Base-by-base conservation (phyloP, 257 asterid species). In the Solanum boliviense region DNA sequence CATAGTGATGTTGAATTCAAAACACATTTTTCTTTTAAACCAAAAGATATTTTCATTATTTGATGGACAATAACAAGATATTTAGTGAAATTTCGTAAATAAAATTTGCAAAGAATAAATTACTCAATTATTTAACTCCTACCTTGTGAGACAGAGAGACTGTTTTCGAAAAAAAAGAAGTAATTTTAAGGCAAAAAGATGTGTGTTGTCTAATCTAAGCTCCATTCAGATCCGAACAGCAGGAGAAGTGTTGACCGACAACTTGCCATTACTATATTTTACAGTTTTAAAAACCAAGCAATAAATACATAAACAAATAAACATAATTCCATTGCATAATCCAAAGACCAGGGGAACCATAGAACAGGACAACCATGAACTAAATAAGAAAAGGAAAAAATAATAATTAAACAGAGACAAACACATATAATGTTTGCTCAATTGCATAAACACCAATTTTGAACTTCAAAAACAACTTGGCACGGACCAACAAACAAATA, bases 181-280 rank as follows among this genome's bases (percentile, higher is more conserved):
- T 41, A 41, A 44, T 44, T 44, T 1, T 11, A 41, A 41, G 15
- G 48, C 48, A 41, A 41, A 41, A 41, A 41, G 16, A 44, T 12
- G 16, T 44, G 52, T 44, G 52, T 11, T 44, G 52, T 44, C 52
- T 44, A 44, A 44, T 44, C 52, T 12, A 44, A 44, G 52, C 52
- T 44, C 52, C 52, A 83, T 89, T 86, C 91, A 93, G 92, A 93
- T 93, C 93, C 88, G 85, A 86, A 67, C 88, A 13, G 84, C 48
- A 56, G 29, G 41, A 48, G 36, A 44, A 65, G 35, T 32, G 74
- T 87, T 90, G 92, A 90, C 90, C 84, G 67, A 20, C 88, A 83
- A 58, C 70, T 89, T 88, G 78, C 46, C 27, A 62, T 44, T 87
- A 27, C 25, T 31, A 27, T 68, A 38, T 82, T 23, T 62, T 46